Conservation (phyloP, 305 asterid species). For the Fraxinus sp. region DNA sequence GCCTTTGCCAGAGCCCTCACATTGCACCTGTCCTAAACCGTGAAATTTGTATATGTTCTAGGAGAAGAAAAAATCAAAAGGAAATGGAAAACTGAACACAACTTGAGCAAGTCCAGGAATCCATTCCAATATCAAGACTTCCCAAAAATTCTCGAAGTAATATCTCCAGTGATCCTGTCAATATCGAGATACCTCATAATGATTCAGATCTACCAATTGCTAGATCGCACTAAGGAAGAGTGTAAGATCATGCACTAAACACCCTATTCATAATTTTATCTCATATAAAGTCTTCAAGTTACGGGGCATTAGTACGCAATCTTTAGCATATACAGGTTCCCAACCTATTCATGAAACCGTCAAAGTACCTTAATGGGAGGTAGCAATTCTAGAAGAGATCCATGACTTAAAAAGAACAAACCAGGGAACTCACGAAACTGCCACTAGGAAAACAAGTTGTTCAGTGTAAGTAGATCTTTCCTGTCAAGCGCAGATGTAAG, state of each 20-base stretch:
- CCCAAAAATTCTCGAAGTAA: background rate
- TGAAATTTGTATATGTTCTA: background rate
- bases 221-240: background rate
- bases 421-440: background rate
- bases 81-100: background rate
- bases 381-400: background rate
- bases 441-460: background rate
- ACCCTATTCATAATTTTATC: background rate
- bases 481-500: background rate
- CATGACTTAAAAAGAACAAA: background rate
- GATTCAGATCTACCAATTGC: background rate
- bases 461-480: background rate
- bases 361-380: background rate
- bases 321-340: background rate
- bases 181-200: background rate
- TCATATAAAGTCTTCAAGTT: background rate
- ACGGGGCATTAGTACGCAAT: background rate
- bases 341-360: background rate
- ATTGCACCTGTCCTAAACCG: background rate
- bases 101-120: background rate
- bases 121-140: background rate
- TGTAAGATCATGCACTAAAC: background rate
- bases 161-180: background rate
- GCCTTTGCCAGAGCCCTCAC: background rate
- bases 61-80: background rate